Evolutionary conservation across 31 red algal species (phyloP).

Genomic region (Porphyra umbilicalis): DNA sequence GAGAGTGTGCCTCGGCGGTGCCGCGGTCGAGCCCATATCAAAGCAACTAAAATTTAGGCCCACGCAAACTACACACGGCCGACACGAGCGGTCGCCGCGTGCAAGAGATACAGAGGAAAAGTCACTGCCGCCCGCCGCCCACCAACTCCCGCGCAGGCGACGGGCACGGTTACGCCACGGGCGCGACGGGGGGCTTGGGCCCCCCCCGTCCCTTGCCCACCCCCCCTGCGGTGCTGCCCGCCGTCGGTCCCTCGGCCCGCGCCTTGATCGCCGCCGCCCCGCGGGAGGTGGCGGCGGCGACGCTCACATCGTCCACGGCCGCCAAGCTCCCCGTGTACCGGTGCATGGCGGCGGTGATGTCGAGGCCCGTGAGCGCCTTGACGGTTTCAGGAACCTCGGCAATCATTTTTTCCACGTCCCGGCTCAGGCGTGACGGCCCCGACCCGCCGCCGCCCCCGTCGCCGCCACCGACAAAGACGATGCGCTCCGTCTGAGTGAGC

Average conservation of each 20-base stretch:
- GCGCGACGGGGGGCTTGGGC: too few relatives aligned
- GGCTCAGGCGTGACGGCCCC: constrained; percentile 39
- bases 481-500: constrained; percentile 65
- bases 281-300: neutral
- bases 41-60: too few relatives aligned
- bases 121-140: too few relatives aligned
- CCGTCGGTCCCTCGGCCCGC: neutral
- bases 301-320: neutral
- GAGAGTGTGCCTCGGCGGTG: too few relatives aligned
- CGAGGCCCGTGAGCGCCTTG: constrained; percentile 36
- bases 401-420: constrained; percentile 47
- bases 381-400: constrained; percentile 41
- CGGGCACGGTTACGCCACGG: too few relatives aligned
- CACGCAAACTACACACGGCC: too few relatives aligned
- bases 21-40: too few relatives aligned
- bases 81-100: too few relatives aligned
- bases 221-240: neutral
- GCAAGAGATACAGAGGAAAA: too few relatives aligned
- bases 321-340: neutral
- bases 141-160: too few relatives aligned
- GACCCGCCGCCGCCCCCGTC: constrained; percentile 4
- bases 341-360: constrained; percentile 18
- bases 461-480: constrained; percentile 52
- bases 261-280: neutral
- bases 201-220: too few relatives aligned